Conservation (phyloP, 495 filamentous ascomycete genomes). For the Penicillium diatomitis region DNA sequence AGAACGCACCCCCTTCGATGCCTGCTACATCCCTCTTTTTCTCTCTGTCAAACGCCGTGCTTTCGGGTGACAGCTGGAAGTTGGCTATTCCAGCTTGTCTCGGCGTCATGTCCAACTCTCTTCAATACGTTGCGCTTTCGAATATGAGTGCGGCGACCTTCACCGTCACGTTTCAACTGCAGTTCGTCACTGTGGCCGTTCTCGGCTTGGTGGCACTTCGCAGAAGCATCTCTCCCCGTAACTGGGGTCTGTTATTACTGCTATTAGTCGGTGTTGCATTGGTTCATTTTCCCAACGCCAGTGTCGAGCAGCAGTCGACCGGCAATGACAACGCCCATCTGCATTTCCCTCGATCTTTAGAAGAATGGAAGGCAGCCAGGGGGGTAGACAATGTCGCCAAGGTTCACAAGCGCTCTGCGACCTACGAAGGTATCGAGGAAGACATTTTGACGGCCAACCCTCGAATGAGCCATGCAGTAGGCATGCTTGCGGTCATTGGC, state of each 20-base stretch:
- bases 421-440: constrained; percentile 86
- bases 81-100: constrained; percentile 80
- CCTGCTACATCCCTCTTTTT: constrained; percentile 71
- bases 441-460: constrained; percentile 58
- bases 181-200: constrained; percentile 84
- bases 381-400: constrained; percentile 30
- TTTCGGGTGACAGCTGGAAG: constrained; percentile 94
- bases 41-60: constrained; percentile 69
- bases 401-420: constrained; percentile 70
- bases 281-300: constrained; percentile 64
- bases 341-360: constrained; percentile 65
- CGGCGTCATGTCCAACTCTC: constrained; percentile 81
- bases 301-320: constrained; percentile 38
- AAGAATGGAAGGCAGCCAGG: constrained; percentile 41
- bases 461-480: constrained; percentile 63
- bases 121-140: constrained; percentile 86
- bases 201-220: constrained; percentile 73
- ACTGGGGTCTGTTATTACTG: constrained; percentile 75
- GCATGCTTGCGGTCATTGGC: constrained; percentile 66
- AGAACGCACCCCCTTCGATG: constrained; percentile 61
- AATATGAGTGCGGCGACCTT: constrained; percentile 89
- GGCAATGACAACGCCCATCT: constrained; percentile 42
- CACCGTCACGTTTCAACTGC: constrained; percentile 86
- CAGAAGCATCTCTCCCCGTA: constrained; percentile 54
- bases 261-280: constrained; percentile 78